Base-by-base conservation (phyloP, 1,284 basidiomycete genomes). In the Spongispora temasekensis region DNA sequence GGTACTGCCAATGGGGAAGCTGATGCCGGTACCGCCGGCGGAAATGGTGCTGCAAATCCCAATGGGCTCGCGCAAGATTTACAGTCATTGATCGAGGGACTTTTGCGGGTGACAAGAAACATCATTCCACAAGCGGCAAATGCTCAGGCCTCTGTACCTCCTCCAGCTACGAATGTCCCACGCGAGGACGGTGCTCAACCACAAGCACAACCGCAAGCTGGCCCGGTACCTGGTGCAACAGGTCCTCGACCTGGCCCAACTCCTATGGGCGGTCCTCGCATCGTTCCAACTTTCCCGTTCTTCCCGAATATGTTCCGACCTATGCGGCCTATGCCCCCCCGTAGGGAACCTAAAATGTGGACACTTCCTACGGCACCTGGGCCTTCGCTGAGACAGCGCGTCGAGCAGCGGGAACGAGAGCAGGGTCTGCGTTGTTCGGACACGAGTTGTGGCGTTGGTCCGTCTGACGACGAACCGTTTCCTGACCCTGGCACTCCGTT, bases 401-500 rank as follows among this genome's bases (percentile, higher is more conserved):
- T 92, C 23, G 90, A 92, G 71, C 81, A 81, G 61, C 78, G 79
- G 53, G 89, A 92, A 71, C 81, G 86, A 19, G 87, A 90, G 68
- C 80, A 83, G 30, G 89, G 89, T 0, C 68, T 90, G 65, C 78
- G 90, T 53, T 92, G 90, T 71, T 83, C 77, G 42, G 89, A 91
- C 68, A 73, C 85, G 34, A 86, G 84, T 63, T 92, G 90, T 71
- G 88, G 87, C 3, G 68, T 90, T 28, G 90, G 88, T 0, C 90
- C 90, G 7, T 85, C 83, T 5, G 90, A 92, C 64, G 90, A 91
- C 25, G 89, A 91, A 57, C 90, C 89, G 52, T 76, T 68, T 64
- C 78, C 77, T 30, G 70, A 68, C 53, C 61, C 69, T 35, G 70
- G 67, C 23, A 76, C 72, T 13, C 66, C 70, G 13, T 54, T 40